Evolutionary conservation across 177 flowering plant genomes (phyloP), one percentile per base, ranked within the genome.

Genomic region (Vitis hybrid): DNA sequence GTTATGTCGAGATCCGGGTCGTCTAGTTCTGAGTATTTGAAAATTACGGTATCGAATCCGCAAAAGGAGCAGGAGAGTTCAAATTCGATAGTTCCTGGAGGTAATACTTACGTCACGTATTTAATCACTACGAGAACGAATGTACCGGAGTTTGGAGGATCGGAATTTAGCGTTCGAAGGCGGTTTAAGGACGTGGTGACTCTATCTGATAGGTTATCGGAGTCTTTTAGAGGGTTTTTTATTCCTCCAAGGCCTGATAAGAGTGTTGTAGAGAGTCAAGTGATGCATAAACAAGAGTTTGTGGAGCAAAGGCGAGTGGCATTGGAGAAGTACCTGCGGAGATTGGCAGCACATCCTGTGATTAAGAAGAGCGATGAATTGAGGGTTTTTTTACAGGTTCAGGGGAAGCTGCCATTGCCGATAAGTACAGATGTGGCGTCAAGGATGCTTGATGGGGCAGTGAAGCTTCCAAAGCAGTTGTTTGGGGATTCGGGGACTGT

Each of bases 211-310:
- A 74, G 99, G 64, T 67, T 96, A 55, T 76, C 90, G 13, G 99
- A 96, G 70, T 62, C 88, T 0, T 92, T 84, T 64, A 62, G 99
- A 70, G 99, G 99, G 26, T 88, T 78, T 58, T 89, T 90, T 16
- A 83, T 96, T 7, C 97, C 99, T 1, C 84, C 90, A 1, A 68
- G 99, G 74, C 99, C 99, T 4, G 99, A 96, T 64, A 93, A 96
- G 86, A 96, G 75, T 62, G 91, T 96, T 16, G 94, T 96, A 68
- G 99, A 96, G 87, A 85, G 97, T 67, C 98, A 94, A 74, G 94
- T 96, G 59, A 96, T 96, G 99, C 95, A 96, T 73, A 96, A 92
- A 79, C 95, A 89, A 76, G 99, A 96, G 16, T 96, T 96, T 64
- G 95, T 96, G 70, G 98, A 92, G 87, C 99, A 92, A 80, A 84